phyloP scores from a whole-genome alignment of 2,329 filamentous ascomycete species.

The Penicillium sclerotiorum region DNA sequence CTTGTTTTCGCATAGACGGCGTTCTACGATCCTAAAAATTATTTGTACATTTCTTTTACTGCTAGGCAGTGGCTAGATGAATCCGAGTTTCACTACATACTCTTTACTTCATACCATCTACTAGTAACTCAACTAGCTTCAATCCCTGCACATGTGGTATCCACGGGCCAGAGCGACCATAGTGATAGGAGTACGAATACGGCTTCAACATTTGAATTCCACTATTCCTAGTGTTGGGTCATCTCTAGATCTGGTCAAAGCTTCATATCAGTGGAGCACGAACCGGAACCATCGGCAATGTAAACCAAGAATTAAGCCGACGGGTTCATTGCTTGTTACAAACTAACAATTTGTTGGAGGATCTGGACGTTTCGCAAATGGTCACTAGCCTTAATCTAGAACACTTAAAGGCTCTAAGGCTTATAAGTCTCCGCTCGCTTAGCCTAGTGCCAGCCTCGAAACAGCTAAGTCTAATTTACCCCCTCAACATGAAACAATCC shows the following conservation, averaged over 20 bases:
- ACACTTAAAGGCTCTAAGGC: neutral
- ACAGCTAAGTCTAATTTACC: slow-evolving; percentile 1
- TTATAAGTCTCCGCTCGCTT: neutral
- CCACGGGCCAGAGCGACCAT: too few relatives aligned
- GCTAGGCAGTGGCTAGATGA: too few relatives aligned
- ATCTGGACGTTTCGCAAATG: neutral
- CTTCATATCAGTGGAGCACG: too few relatives aligned
- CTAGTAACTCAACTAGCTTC: too few relatives aligned
- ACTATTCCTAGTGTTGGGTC: too few relatives aligned
- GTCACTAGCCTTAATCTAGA: neutral
- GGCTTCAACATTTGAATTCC: too few relatives aligned
- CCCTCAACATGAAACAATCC: slow-evolving; percentile 14
- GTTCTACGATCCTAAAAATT: slow-evolving; percentile 27
- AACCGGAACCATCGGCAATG: neutral
- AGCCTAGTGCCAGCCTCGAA: neutral
- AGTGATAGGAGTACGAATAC: too few relatives aligned
- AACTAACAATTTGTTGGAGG: neutral
- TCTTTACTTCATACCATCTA: too few relatives aligned
- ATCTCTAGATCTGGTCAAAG: too few relatives aligned
- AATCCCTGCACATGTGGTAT: too few relatives aligned
- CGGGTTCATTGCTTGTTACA: neutral
- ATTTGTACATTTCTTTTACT: slow-evolving; percentile 16
- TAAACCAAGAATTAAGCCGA: neutral
- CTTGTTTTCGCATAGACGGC: slow-evolving; percentile 26
- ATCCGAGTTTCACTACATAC: too few relatives aligned